phyloP scores from a whole-genome alignment of 2,329 filamentous ascomycete genomes.

The Madurella fahalii region DNA sequence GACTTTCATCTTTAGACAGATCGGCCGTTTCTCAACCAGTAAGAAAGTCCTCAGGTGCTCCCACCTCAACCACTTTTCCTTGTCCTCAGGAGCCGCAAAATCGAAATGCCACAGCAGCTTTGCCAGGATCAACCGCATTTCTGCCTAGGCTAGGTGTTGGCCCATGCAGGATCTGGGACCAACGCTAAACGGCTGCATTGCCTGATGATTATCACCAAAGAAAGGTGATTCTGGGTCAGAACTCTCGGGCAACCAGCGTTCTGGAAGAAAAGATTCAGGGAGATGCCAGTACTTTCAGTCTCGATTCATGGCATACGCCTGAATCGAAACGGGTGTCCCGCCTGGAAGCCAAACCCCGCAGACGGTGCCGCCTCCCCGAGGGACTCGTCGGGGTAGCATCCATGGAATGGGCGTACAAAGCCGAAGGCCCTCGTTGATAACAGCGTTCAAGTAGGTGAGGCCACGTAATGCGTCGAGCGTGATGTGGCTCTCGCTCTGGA shows the following conservation, averaged over 20 bases:
- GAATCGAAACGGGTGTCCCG: slow-evolving; percentile 9
- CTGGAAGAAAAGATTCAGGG: slow-evolving; percentile 33
- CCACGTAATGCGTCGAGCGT: slow-evolving; percentile 22
- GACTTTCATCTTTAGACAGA: background rate
- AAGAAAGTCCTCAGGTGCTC: background rate
- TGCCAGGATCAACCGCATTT: background rate
- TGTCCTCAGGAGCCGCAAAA: background rate
- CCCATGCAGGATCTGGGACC: slow-evolving; percentile 1
- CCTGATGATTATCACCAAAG: background rate
- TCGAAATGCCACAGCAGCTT: background rate
- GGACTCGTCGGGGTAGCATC: slow-evolving; percentile 26
- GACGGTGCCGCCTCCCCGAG: slow-evolving; percentile 31
- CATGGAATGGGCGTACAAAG: slow-evolving; percentile 30
- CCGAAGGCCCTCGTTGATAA: slow-evolving; percentile 33
- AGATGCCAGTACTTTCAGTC: slow-evolving; percentile 36
- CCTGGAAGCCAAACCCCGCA: slow-evolving; percentile 30
- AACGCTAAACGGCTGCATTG: background rate
- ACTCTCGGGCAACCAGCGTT: slow-evolving; percentile 42
- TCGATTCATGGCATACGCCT: slow-evolving; percentile 11
- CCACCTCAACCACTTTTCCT: background rate
- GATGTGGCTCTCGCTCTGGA: slow-evolving; percentile 32
- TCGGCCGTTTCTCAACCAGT: background rate
- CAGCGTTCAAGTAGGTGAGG: slow-evolving; percentile 32
- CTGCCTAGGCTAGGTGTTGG: slow-evolving; percentile 3
- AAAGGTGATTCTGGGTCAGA: slow-evolving; percentile 29